These are phyloP conservation scores for Kazachstania sp. DNA, from an alignment of 1,139 yeast genomes.

Conservation along the genomic window DNA sequence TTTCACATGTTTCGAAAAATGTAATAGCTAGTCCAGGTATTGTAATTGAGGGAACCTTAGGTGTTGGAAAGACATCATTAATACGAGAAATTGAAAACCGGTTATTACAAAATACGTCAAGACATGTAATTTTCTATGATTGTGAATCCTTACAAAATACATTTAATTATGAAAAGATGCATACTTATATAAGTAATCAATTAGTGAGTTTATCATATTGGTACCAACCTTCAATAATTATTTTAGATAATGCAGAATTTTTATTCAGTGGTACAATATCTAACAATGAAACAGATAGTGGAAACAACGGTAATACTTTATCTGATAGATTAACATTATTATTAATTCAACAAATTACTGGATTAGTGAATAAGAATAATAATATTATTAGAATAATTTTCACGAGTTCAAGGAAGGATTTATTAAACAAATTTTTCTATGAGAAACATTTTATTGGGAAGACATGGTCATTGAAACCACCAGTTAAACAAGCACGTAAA, in stretches of 20 bases:
- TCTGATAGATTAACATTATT: conserved; percentile 31
- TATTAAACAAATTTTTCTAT: conserved; percentile 52
- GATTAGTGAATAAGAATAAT: conserved; percentile 36
- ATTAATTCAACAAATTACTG: conserved; percentile 33
- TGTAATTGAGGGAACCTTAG: conserved; percentile 64
- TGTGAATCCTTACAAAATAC: conserved; percentile 35
- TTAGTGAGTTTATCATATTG: conserved; percentile 60
- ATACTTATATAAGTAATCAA: conserved; percentile 38
- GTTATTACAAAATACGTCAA: conserved; percentile 40
- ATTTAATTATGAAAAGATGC: conserved; percentile 37
- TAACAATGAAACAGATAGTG: neutral
- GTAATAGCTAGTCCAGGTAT: conserved; percentile 33
- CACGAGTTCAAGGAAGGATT: conserved; percentile 56
- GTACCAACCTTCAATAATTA: conserved; percentile 68
- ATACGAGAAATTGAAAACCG: conserved; percentile 37
- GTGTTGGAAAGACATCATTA: conserved; percentile 69
- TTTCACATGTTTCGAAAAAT: conserved; percentile 34
- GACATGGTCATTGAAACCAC: conserved; percentile 54
- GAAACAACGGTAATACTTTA: conserved; percentile 24
- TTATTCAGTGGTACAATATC: conserved; percentile 33
- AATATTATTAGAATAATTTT: conserved; percentile 20
- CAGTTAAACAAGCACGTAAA: conserved; percentile 55
- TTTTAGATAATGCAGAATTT: conserved; percentile 77
- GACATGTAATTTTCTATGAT: conserved; percentile 40
- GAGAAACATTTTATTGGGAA: conserved; percentile 68